Percentiles rank a stretch among this genome's conserved stretches.
phyloP scores from a whole-genome alignment of 805 yeast species.

The Candida silvicultrix region DNA sequence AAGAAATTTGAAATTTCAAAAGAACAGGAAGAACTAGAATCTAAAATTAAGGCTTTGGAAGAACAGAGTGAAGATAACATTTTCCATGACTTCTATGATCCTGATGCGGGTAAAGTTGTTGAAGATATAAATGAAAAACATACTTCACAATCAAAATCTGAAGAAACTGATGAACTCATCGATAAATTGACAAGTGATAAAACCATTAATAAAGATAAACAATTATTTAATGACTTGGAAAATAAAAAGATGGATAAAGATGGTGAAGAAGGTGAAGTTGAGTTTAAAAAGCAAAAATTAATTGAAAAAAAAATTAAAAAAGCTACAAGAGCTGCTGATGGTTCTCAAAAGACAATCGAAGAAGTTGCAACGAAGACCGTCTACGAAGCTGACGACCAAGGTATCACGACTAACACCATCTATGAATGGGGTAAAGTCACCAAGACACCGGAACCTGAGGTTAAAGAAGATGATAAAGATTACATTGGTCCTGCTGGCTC shows the following conservation, averaged over 20 bases:
- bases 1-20: slow-evolving; percentile 10
- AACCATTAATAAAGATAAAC: slow-evolving; percentile 14
- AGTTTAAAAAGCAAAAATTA: slow-evolving; percentile 17
- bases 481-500: background rate
- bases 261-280: slow-evolving; percentile 24
- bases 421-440: slow-evolving; percentile 29
- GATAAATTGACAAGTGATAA: slow-evolving; percentile 9
- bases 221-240: slow-evolving; percentile 18
- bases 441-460: slow-evolving; percentile 2
- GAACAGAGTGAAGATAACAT: slow-evolving; percentile 2
- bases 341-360: slow-evolving; percentile 7
- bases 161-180: slow-evolving; percentile 17
- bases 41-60: background rate
- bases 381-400: slow-evolving; percentile 22
- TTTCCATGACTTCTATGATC: slow-evolving; percentile 1
- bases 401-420: slow-evolving; percentile 22
- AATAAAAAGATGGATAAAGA: slow-evolving; percentile 16
- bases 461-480: background rate
- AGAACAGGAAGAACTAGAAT: slow-evolving; percentile 5
- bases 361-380: slow-evolving; percentile 19
- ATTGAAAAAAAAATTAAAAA: slow-evolving; percentile 17
- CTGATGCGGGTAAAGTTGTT: slow-evolving; percentile 1
- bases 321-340: slow-evolving; percentile 6
- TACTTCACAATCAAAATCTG: slow-evolving; percentile 3
- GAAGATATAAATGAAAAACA: slow-evolving; percentile 5